Evolutionary conservation across 768 basidiomycete genomes (phyloP).

Genomic region (Mycena haematopus): DNA sequence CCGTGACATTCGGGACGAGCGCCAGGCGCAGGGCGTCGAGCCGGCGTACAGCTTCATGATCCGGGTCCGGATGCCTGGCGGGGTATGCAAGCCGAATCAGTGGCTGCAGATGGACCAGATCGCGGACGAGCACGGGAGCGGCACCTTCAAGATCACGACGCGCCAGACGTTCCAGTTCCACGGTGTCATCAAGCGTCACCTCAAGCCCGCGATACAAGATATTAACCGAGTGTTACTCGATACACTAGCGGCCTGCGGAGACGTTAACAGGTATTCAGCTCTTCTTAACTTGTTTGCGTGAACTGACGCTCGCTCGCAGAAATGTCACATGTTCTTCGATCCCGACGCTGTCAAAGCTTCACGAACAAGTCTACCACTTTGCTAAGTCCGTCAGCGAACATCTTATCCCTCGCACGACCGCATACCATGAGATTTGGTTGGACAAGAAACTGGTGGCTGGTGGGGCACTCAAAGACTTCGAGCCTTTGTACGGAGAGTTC

Average conservation of each 20-base stretch:
- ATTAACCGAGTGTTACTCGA: conserved; percentile 92
- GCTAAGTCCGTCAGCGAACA: conserved; percentile 84
- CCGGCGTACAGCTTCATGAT: conserved; percentile 99
- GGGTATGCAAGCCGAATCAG: conserved; percentile 90
- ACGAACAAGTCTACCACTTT: conserved; percentile 83
- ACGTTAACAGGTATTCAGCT: conserved; percentile 82
- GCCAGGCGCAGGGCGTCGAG: conserved; percentile 89
- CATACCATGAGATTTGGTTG: conserved; percentile 99
- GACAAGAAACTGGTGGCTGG: conserved; percentile 97
- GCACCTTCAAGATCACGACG: conserved; percentile 97
- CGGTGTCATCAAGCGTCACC: conserved; percentile 95
- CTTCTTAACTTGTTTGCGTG: background rate
- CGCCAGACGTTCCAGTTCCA: conserved; percentile 99
- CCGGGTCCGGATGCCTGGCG: conserved; percentile 94
- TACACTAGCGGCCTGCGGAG: conserved; percentile 97
- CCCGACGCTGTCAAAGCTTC: conserved; percentile 87
- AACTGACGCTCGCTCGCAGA: conserved; percentile 43
- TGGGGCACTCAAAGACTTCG: conserved; percentile 91
- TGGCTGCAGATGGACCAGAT: conserved; percentile 98
- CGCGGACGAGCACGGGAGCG: conserved; percentile 91
- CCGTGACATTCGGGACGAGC: conserved; percentile 96
- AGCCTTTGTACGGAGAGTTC: conserved; percentile 97
- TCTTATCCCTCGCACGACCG: conserved; percentile 87
- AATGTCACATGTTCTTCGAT: conserved; percentile 93
- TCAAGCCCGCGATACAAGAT: conserved; percentile 95